phyloP scores from a whole-genome alignment of 164 flowering plant species.

The Annona cherimola region DNA sequence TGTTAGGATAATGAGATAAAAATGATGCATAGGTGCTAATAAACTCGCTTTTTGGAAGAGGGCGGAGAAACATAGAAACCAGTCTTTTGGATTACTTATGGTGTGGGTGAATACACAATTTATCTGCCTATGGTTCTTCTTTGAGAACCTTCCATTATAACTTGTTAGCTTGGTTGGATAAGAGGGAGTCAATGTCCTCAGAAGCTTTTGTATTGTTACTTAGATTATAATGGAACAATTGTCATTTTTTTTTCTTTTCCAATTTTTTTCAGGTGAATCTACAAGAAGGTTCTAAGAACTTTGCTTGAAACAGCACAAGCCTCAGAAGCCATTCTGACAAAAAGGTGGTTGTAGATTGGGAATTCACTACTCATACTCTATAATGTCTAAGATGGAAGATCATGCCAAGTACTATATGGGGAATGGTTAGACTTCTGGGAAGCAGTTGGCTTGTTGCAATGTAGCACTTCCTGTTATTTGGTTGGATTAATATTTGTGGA shows the following conservation, averaged over 20 bases:
- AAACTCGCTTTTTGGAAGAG: not conserved
- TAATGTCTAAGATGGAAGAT: slow-evolving; percentile 6
- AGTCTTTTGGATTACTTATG: not conserved
- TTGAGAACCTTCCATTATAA: not conserved
- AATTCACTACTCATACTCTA: slow-evolving; percentile 3
- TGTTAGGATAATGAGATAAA: too few relatives aligned
- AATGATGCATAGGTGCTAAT: too few relatives aligned
- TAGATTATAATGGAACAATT: not conserved
- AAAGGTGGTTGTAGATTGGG: not conserved
- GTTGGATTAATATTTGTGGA: not conserved
- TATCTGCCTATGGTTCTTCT: not conserved
- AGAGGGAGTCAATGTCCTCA: not conserved
- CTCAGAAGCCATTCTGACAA: not conserved
- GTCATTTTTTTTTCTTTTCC: not conserved
- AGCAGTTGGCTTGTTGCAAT: slow-evolving; percentile 3
- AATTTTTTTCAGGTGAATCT: not conserved
- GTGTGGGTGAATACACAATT: not conserved
- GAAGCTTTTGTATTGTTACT: not conserved
- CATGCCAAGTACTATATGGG: slow-evolving; percentile 1
- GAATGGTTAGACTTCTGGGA: not conserved
- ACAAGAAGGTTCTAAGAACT: not conserved
- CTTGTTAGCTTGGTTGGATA: not conserved
- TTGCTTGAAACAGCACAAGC: not conserved
- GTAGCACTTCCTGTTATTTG: slow-evolving; percentile 3
- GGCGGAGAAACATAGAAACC: not conserved